Evolutionary conservation across 208 protist species (phyloP).

Genomic region (Leishmania mexicana): DNA sequence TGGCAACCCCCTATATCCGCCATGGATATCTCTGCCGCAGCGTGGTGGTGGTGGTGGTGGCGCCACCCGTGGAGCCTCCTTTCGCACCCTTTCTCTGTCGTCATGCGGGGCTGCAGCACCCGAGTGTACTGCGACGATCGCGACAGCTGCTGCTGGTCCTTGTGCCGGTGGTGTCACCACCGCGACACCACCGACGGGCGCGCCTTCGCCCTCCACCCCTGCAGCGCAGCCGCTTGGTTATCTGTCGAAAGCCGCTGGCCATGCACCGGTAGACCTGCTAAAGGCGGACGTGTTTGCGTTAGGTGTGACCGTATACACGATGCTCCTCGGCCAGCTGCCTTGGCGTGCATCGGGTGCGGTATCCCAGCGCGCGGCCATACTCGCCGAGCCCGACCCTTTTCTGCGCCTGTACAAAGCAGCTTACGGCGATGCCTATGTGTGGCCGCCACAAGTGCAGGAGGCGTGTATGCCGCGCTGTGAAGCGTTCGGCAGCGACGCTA

Average conservation of each 20-base stretch:
- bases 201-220: background rate
- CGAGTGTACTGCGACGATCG: background rate
- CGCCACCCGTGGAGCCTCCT: background rate
- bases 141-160: background rate
- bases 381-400: conserved; percentile 57
- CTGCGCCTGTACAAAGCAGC: conserved; percentile 31
- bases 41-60: background rate
- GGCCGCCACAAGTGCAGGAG: conserved; percentile 15
- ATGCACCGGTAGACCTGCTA: conserved; percentile 51
- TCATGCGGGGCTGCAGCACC: background rate
- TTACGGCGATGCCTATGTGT: conserved; percentile 34
- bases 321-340: conserved; percentile 67
- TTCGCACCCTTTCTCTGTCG: background rate
- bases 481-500: background rate
- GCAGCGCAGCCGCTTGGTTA: background rate
- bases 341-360: conserved; percentile 43
- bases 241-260: background rate
- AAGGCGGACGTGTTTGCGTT: conserved; percentile 73
- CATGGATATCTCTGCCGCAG: background rate
- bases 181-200: background rate
- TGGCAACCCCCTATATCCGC: background rate
- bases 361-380: conserved; percentile 54
- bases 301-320: conserved; percentile 68
- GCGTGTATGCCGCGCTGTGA: background rate
- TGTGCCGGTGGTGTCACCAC: background rate